A percentile compares a stretch with the other conserved stretches of the same genome.
phyloP scores from a whole-genome alignment of 306 rosid species.

The Pterocarpus santalinus region DNA sequence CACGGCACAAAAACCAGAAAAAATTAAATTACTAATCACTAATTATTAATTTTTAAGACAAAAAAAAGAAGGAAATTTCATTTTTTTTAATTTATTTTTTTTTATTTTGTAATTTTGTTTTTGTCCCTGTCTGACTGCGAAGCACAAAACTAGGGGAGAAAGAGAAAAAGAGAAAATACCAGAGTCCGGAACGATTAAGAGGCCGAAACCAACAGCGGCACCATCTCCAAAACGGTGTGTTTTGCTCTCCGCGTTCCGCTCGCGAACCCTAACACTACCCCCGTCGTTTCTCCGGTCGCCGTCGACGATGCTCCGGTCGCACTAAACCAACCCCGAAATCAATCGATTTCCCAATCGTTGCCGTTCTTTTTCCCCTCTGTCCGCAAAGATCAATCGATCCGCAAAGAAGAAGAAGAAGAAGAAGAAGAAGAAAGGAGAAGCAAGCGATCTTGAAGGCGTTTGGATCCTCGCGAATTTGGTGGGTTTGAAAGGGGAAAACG shows the following conservation, averaged over 20 bases:
- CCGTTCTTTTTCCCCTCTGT: background rate
- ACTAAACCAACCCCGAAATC: background rate
- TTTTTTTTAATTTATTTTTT: background rate
- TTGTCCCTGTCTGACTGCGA: slow-evolving; percentile 32
- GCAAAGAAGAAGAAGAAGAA: background rate
- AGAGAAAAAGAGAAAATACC: slow-evolving; percentile 26
- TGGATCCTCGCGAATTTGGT: slow-evolving; percentile 10
- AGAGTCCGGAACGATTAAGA: slow-evolving; percentile 34
- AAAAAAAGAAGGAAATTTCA: background rate
- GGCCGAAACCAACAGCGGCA: slow-evolving; percentile 34
- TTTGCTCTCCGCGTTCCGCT: slow-evolving; percentile 15
- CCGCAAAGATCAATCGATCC: slow-evolving; percentile 42
- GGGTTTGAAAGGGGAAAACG: slow-evolving; percentile 19
- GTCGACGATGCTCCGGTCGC: slow-evolving; percentile 8
- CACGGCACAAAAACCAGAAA: background rate
- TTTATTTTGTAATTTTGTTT: slow-evolving; percentile 17
- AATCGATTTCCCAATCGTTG: slow-evolving; percentile 1
- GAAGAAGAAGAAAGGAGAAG: background rate
- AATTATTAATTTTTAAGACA: background rate
- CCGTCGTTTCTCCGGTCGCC: slow-evolving; percentile 19
- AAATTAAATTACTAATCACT: no score
- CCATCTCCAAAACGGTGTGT: slow-evolving; percentile 50
- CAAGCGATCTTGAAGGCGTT: slow-evolving; percentile 32
- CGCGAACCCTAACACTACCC: slow-evolving; percentile 31
- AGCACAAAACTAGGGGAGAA: slow-evolving; percentile 25